Conservation (phyloP, 1,139 yeast genomes). For the Meyerozyma guilliermondii region DNA sequence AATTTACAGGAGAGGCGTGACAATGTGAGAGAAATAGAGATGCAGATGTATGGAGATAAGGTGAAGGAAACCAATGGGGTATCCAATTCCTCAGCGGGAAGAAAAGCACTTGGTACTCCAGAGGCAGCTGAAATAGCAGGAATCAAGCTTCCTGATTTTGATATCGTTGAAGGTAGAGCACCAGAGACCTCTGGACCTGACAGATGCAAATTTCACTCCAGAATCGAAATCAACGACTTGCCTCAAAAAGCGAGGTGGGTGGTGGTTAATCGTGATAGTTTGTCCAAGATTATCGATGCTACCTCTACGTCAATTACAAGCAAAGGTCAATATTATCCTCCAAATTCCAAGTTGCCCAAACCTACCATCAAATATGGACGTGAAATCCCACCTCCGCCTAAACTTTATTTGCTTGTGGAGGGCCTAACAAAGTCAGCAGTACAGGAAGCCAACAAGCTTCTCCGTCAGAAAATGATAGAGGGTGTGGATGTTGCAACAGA, state of each 20-base stretch:
- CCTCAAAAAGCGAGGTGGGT: slow-evolving; percentile 85
- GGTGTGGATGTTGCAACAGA: slow-evolving; percentile 48
- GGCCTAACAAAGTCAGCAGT: slow-evolving; percentile 66
- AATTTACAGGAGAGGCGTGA: slow-evolving; percentile 70
- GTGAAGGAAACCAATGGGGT: slow-evolving; percentile 5
- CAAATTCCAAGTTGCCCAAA: slow-evolving; percentile 43
- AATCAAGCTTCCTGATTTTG: slow-evolving; percentile 35
- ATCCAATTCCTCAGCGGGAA: slow-evolving; percentile 2
- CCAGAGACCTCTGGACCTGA: slow-evolving; percentile 66
- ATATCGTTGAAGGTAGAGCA: slow-evolving; percentile 48
- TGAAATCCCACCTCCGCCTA: slow-evolving; percentile 56
- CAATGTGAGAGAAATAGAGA: slow-evolving; percentile 47
- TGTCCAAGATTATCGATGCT: slow-evolving; percentile 62
- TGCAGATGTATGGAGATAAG: slow-evolving; percentile 28
- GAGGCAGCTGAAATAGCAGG: slow-evolving; percentile 8
- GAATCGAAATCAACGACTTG: slow-evolving; percentile 74
- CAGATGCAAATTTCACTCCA: slow-evolving; percentile 61
- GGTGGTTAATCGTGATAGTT: slow-evolving; percentile 65
- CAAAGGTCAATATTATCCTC: slow-evolving; percentile 74
- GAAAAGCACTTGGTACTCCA: slow-evolving; percentile 1
- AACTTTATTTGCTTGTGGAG: slow-evolving; percentile 74
- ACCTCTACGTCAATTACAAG: slow-evolving; percentile 78
- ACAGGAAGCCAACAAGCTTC: slow-evolving; percentile 56
- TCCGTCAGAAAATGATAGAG: slow-evolving; percentile 56
- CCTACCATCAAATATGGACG: slow-evolving; percentile 22